A percentile compares a stretch with the other conserved stretches of the same genome.
These are phyloP conservation scores for Striga asiatica DNA, from an alignment of 257 asterid genomes.

Conservation along the genomic window DNA sequence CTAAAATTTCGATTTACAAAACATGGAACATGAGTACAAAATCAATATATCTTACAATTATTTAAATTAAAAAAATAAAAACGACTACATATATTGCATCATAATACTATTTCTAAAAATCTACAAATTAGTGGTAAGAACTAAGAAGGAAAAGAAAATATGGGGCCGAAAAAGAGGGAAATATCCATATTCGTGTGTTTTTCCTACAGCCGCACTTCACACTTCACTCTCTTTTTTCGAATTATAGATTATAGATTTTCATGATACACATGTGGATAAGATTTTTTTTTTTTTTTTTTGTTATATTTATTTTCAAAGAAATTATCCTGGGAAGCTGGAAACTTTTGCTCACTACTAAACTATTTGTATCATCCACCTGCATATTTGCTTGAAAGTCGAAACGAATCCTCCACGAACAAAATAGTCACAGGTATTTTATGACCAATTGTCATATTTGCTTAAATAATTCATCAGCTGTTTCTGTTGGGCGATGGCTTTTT, in stretches of 20 bases:
- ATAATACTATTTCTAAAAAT: too few species aligned
- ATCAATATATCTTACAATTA: too few species aligned
- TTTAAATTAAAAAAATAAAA: too few species aligned
- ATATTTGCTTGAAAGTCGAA: background rate
- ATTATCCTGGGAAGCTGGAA: background rate
- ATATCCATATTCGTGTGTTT: too few species aligned
- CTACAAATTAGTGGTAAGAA: too few species aligned
- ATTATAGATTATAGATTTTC: background rate
- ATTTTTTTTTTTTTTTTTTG: background rate
- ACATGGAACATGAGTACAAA: too few species aligned
- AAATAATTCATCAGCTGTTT: background rate
- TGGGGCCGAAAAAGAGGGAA: too few species aligned
- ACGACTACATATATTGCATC: too few species aligned
- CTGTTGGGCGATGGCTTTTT: too few species aligned
- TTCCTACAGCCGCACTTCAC: background rate
- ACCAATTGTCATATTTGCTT: background rate
- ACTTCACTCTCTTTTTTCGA: background rate
- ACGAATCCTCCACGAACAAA: background rate
- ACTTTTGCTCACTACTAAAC: conserved; percentile 3
- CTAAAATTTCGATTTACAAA: too few species aligned
- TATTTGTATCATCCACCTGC: background rate
- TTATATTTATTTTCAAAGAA: background rate
- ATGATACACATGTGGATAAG: conserved; percentile 20
- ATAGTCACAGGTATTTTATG: conserved; percentile 11
- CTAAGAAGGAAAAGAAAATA: too few species aligned